phyloP scores from a whole-genome alignment of 805 yeast species.

The Martiniozyma abietophila region DNA sequence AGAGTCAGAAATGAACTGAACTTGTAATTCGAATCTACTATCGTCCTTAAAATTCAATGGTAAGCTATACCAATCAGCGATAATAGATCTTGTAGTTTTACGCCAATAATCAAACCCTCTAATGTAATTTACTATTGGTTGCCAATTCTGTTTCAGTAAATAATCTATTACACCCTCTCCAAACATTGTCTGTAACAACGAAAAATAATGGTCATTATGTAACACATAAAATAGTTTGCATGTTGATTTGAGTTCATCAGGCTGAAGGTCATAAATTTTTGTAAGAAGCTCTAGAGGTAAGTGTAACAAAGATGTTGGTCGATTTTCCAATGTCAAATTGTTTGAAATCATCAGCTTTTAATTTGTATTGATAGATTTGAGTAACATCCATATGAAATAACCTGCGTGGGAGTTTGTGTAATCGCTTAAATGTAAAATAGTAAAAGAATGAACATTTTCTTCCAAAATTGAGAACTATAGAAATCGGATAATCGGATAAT shows the following conservation, averaged over 20 bases:
- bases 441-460: too few relatives aligned
- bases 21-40: constrained; percentile 16
- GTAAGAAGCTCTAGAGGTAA: constrained; percentile 25
- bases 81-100: constrained; percentile 17
- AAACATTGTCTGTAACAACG: constrained; percentile 25
- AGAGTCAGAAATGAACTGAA: constrained; percentile 37
- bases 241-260: constrained; percentile 23
- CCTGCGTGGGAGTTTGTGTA: too few relatives aligned
- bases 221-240: constrained; percentile 33
- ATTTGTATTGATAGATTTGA: too few relatives aligned
- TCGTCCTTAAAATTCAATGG: constrained; percentile 1
- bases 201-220: constrained; percentile 40
- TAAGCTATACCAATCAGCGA: constrained; percentile 17
- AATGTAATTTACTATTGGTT: constrained; percentile 22
- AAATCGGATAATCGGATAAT: too few relatives aligned
- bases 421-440: too few relatives aligned
- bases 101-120: constrained; percentile 31
- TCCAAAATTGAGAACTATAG: too few relatives aligned
- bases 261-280: constrained; percentile 20
- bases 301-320: constrained; percentile 14
- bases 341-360: too few relatives aligned
- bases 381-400: too few relatives aligned
- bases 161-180: constrained; percentile 19
- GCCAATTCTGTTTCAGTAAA: constrained; percentile 19
- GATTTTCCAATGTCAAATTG: too few relatives aligned